These are phyloP conservation scores for Inga laurina DNA, from an alignment of 306 rosid genomes.

Conservation along the genomic window DNA sequence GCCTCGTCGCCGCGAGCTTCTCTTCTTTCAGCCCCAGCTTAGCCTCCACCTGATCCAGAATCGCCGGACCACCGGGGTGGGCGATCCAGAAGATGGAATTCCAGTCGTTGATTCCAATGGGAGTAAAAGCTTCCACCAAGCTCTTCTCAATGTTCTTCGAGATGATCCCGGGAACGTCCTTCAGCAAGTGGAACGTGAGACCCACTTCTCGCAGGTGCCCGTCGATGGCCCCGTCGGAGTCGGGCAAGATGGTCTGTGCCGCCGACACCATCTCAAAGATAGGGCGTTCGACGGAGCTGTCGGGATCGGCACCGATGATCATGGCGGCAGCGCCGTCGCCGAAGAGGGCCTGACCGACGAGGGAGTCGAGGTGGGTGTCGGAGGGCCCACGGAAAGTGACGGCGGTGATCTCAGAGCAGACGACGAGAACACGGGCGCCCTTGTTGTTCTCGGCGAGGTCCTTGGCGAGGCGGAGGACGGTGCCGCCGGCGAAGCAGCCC, in stretches of 20 bases:
- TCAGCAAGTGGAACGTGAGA: conserved; percentile 55
- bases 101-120: conserved; percentile 60
- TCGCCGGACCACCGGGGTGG: conserved; percentile 72
- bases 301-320: conserved; percentile 57
- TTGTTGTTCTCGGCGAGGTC: conserved; percentile 68
- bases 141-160: conserved; percentile 65
- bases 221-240: conserved; percentile 63
- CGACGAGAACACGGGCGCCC: conserved; percentile 57
- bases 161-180: conserved; percentile 60
- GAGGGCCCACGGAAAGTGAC: conserved; percentile 71
- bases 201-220: conserved; percentile 66
- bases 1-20: conserved; percentile 43
- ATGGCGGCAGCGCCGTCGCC: conserved; percentile 62
- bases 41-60: conserved; percentile 59
- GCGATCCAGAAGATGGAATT: conserved; percentile 67
- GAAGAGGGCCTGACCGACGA: conserved; percentile 63
- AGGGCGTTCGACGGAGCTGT: conserved; percentile 38
- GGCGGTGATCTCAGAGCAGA: conserved; percentile 71
- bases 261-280: conserved; percentile 49
- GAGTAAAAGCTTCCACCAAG: conserved; percentile 49
- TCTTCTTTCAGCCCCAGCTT: conserved; percentile 51
- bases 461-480: conserved; percentile 67
- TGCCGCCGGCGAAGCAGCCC: conserved; percentile 73
- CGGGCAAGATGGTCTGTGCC: conserved; percentile 54
- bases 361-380: conserved; percentile 53